Conservation (phyloP, 2,329 filamentous ascomycete genomes). For the Plenodomus biglobosus region DNA sequence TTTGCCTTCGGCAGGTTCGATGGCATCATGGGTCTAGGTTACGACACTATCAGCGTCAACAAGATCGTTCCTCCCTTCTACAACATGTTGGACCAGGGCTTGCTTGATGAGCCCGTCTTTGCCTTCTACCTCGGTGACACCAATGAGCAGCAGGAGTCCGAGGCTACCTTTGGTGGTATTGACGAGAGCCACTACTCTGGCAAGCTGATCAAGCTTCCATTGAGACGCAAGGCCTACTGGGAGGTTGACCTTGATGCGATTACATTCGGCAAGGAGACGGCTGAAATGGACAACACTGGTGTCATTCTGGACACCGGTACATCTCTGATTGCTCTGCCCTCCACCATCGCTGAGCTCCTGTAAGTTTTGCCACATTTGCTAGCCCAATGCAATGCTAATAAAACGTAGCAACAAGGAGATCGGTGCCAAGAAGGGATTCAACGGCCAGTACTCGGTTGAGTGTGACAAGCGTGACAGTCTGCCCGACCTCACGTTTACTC, state of each 20-base stretch:
- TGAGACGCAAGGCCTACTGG: conserved; percentile 99
- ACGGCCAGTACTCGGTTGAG: conserved; percentile 94
- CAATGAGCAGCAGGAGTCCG: conserved; percentile 73
- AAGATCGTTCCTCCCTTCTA: conserved; percentile 93
- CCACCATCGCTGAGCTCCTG: conserved; percentile 87
- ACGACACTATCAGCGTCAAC: conserved; percentile 97
- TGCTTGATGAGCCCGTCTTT: conserved; percentile 90
- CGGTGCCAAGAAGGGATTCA: conserved; percentile 95
- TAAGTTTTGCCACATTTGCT: conserved; percentile 42
- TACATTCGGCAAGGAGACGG: conserved; percentile 79
- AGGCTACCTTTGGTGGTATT: conserved; percentile 86
- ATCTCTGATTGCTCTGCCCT: conserved; percentile 93
- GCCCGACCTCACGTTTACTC: conserved; percentile 87
- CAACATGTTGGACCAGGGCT: conserved; percentile 85
- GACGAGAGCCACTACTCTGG: conserved; percentile 80
- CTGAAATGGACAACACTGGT: conserved; percentile 90
- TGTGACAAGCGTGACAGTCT: conserved; percentile 80
- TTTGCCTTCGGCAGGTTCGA: conserved; percentile 98
- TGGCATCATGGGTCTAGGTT: conserved; percentile 92
- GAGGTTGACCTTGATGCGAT: conserved; percentile 96
- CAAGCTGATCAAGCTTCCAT: conserved; percentile 87
- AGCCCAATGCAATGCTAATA: conserved; percentile 14
- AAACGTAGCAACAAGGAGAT: conserved; percentile 78
- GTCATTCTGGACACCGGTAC: conserved; percentile 98
- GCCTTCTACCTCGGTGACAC: conserved; percentile 90